Evolutionary conservation across 2,329 filamentous ascomycete species (phyloP).

Genomic region (Neonectria faginata): DNA sequence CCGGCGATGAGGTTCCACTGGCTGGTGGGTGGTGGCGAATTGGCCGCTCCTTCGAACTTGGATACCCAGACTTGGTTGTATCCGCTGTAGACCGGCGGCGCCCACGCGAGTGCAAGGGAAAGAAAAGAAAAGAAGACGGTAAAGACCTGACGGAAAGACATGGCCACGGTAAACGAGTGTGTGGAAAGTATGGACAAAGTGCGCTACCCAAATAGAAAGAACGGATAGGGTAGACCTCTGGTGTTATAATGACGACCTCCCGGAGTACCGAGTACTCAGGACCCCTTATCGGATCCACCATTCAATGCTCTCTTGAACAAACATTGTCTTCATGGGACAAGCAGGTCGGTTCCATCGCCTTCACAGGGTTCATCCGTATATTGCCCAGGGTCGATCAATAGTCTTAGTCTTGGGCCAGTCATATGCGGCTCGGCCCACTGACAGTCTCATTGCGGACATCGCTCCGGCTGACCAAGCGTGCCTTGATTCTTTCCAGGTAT

Average conservation of each 20-base stretch:
- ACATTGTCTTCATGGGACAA: background rate
- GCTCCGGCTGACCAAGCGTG: constrained; percentile 13
- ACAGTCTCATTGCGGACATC: constrained; percentile 5
- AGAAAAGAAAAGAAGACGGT: constrained; percentile 47
- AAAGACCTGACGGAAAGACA: constrained; percentile 41
- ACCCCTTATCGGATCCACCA: constrained; percentile 15
- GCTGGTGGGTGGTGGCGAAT: constrained; percentile 48
- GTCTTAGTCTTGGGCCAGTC: constrained; percentile 4
- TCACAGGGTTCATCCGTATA: background rate
- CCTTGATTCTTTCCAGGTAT: background rate
- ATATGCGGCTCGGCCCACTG: constrained; percentile 12
- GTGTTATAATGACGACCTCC: constrained; percentile 1
- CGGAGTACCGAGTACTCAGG: background rate
- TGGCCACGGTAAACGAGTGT: constrained; percentile 24
- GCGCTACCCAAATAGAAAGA: background rate
- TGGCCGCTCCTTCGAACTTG: constrained; percentile 54
- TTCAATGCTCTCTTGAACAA: constrained; percentile 1
- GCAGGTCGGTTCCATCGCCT: constrained; percentile 3
- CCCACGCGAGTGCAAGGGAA: constrained; percentile 51
- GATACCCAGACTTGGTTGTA: constrained; percentile 58
- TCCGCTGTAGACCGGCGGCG: constrained; percentile 54
- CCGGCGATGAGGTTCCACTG: constrained; percentile 57
- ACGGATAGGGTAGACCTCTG: background rate
- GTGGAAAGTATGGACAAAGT: background rate
- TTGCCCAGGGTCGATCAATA: constrained; percentile 4